Evolutionary conservation across 129 eudicot genomes (phyloP), one percentile per base, ranked within the genome.

Genomic region (Ambrosia trifida): DNA sequence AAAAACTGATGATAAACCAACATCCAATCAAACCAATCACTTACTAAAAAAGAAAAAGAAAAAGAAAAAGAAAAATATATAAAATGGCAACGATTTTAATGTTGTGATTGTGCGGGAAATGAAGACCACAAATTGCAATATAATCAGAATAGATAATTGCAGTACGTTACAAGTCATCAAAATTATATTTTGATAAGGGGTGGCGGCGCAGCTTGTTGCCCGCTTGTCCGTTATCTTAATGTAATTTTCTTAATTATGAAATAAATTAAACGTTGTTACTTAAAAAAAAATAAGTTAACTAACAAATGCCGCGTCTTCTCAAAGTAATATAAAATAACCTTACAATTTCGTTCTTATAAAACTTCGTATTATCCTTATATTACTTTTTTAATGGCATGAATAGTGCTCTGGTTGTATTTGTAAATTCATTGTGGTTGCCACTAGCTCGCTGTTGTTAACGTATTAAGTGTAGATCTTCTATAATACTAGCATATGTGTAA

Each of bases 61-160:
- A 24, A 24, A 24, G 28, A 24, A 63, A 35, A 30, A 12, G 1
- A 63, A 35, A 30, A 12, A 54, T 5, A 16, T 28, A 54, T n/a
- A 47, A 3, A 13, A 7, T 7, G 28, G n/a, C 24, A 11, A 7
- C n/a, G 36, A 41, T 11, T 38, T 72, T 1, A 0, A 54, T 66
- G 79, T 66, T 75, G 66, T 75, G 72, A 70, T 56, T 66, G 68
- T 66, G 67, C 30, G 17, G 61, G 35, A 66, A 54, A 66, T 16
- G 49, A 35, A 66, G 68, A 57, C 80, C 80, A 76, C 79, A 13
- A 73, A 33, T 63, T 50, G 45, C 16, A 28, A 11, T n/a, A 50
- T 49, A 32, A 68, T 32, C 30, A 47, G 58, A 72, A 44, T 32
- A n/a, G 61, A 45, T 61, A 45, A 61, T 35, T 16, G 32, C 64